Percentiles rank a stretch among this genome's conserved stretches.
These are phyloP conservation scores for Syzygium oleosum DNA, from an alignment of 345 rosid genomes.

Conservation along the genomic window DNA sequence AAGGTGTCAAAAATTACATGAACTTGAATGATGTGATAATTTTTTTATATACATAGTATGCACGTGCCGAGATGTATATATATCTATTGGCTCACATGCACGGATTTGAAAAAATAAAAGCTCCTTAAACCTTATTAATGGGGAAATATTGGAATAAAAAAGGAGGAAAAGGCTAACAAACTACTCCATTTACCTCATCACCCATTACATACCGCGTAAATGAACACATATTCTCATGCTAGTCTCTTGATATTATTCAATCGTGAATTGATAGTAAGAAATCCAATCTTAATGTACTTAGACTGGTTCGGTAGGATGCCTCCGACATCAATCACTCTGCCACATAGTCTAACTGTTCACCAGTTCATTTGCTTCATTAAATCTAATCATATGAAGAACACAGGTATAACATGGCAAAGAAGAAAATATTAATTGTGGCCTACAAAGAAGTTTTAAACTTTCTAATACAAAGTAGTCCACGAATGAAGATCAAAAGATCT, in stretches of 20 bases:
- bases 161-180: neutral
- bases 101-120: neutral
- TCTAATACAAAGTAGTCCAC: neutral
- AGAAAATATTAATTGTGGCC: neutral
- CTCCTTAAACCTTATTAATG: neutral
- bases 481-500: neutral
- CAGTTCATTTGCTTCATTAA: neutral
- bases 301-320: neutral
- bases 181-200: neutral
- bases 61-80: neutral
- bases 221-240: neutral
- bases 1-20: neutral
- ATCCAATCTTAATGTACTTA: neutral
- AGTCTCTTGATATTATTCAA: neutral
- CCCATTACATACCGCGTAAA: neutral
- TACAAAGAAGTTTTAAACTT: neutral
- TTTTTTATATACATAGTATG: neutral
- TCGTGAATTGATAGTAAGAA: neutral
- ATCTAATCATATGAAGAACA: neutral
- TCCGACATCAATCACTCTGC: neutral
- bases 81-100: neutral
- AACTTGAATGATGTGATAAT: neutral
- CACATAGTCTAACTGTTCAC: neutral
- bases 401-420: neutral
- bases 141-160: neutral